Evolutionary conservation across 106 monocot genomes (phyloP).

Genomic region (Apostasia shenzhenica): DNA sequence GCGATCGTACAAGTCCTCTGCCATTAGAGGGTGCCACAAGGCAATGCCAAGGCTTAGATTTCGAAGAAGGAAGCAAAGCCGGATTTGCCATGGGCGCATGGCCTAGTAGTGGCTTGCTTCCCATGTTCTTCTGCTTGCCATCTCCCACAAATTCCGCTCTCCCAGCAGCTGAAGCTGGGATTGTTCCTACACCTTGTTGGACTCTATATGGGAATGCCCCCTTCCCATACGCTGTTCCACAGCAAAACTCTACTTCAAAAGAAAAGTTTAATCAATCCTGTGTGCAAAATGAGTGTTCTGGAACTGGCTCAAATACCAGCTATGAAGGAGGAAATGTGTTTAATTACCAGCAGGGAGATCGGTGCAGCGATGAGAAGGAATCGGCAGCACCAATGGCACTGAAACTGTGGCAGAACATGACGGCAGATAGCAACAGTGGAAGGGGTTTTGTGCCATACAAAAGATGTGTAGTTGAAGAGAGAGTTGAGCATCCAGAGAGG

Average conservation of each 20-base stretch:
- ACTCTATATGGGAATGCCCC: slow-evolving; percentile 12
- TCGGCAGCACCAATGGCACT: background rate
- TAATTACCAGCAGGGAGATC: background rate
- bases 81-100: background rate
- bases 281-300: slow-evolving; percentile 24
- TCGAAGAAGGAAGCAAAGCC: slow-evolving; percentile 1
- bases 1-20: slow-evolving; percentile 1
- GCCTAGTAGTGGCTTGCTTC: slow-evolving; percentile 22
- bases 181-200: slow-evolving; percentile 17
- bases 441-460: slow-evolving; percentile 55
- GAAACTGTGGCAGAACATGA: background rate
- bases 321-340: slow-evolving; percentile 4
- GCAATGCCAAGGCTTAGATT: background rate
- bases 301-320: slow-evolving; percentile 27
- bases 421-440: background rate
- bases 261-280: slow-evolving; percentile 10
- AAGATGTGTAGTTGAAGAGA: slow-evolving; percentile 26
- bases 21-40: background rate
- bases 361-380: background rate
- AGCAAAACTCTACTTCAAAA: background rate
- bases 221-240: slow-evolving; percentile 12
- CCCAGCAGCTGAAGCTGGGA: background rate
- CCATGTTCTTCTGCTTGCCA: slow-evolving; percentile 28
- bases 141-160: slow-evolving; percentile 7
- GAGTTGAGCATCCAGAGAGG: slow-evolving; percentile 10